These are phyloP conservation scores for Rhizomucor pusillus DNA, from an alignment of 371 early-diverging fungal species.

Conservation along the genomic window DNA sequence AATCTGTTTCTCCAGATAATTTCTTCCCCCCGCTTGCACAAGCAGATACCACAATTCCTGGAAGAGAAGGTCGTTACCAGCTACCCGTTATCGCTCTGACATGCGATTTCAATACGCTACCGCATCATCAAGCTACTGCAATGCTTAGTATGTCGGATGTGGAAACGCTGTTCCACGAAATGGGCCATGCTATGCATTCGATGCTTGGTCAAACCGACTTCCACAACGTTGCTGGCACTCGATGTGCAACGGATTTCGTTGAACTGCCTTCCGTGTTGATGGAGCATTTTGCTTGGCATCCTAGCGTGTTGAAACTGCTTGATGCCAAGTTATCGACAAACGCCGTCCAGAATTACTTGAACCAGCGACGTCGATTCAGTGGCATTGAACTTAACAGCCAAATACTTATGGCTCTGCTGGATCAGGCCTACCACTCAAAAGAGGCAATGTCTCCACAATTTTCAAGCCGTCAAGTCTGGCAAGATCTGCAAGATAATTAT, in stretches of 20 bases:
- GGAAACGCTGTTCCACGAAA: conserved; percentile 97
- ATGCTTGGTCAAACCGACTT: conserved; percentile 93
- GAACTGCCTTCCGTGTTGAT: conserved; percentile 95
- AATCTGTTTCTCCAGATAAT: conserved; percentile 21
- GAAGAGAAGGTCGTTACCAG: conserved; percentile 58
- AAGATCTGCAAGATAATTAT: conserved; percentile 49
- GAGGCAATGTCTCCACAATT: conserved; percentile 32
- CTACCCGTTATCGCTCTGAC: conserved; percentile 77
- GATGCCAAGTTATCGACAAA: conserved; percentile 21
- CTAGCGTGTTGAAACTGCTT: conserved; percentile 67
- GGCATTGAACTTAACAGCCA: conserved; percentile 86
- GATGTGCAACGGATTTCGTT: conserved; percentile 94
- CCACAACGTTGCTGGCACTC: conserved; percentile 93
- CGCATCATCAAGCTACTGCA: conserved; percentile 16
- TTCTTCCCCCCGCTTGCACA: conserved; percentile 24
- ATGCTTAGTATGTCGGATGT: conserved; percentile 73
- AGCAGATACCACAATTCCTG: conserved; percentile 29
- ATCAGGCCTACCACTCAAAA: conserved; percentile 73
- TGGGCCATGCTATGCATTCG: conserved; percentile 98
- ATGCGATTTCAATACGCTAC: conserved; percentile 62
- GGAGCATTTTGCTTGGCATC: conserved; percentile 85
- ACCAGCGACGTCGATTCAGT: conserved; percentile 52
- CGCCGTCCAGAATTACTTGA: conserved; percentile 49
- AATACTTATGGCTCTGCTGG: conserved; percentile 84
- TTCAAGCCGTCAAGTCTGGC: conserved; percentile 51